Evolutionary conservation across 2,329 filamentous ascomycete species (phyloP), one percentile per base, ranked within the genome.

Genomic region (Metarhizium guizhouense): DNA sequence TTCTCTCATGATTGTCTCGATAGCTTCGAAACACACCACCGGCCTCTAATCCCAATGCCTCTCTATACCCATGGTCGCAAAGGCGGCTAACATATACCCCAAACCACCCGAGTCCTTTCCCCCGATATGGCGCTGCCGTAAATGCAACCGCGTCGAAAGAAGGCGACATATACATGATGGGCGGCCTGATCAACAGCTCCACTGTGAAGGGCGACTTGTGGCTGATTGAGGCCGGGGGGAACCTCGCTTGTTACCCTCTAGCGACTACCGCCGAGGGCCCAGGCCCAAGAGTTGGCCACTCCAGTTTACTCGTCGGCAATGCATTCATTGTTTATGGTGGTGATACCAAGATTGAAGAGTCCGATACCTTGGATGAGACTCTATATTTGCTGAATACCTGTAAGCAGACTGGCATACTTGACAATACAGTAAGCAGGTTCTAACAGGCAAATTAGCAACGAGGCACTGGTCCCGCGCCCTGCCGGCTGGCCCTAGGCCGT

Each of bases 321-420:
- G 94, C 94, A 0, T 99, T 97, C 70, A 99, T 99, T 63, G 94
- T 99, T 13, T 99, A 97, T 67, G 95, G 94, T 52, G 94, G 94
- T 67, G 95, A 99, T 70, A 99, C 94, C 53, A 99, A 99, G 72
- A 87, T 96, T 68, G 91, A 96, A 55, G 94, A 97, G 66, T 83
- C 84, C 36, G 94, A 99, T 71, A 80, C 89, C 51, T 76, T 99
- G 56, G 94, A 99, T 65, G 93, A 99, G 73, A 97, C 94, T 0
- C 76, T 99, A 13, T 99, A 99, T 72, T 81, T 99, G 52, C 79
- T 99, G 53, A 99, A 99, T 74, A 99, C 94, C 52, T 96, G 94
- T 97, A 79, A 75, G 93, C 78, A 53, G 49, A 51, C 43, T 3
- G 40, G 29, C 5, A 10, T 34, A 11, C 58, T 50, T 36, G 51